Base-by-base conservation (phyloP, 345 rosid genomes). In the Eucalyptus polyanthemos region DNA sequence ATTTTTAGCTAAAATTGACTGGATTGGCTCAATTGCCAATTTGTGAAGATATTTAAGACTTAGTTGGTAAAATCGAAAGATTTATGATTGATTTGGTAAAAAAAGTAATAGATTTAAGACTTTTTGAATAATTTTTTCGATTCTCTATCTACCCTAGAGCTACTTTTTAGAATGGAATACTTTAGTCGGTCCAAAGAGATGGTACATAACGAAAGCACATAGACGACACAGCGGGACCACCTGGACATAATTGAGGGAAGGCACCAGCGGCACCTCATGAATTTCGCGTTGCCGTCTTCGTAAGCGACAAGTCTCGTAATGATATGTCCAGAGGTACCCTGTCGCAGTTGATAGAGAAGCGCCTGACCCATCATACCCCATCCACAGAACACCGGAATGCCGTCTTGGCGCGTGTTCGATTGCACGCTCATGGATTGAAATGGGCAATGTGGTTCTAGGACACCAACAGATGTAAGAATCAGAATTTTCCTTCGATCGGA, bases 21-120 rank as follows among this genome's bases (percentile, higher is more conserved):
- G 1, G 0, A 56, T 56, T 0, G 12, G 24, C 6, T 56, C 13
- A 56, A 56, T 9, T 10, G 6, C 0, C 3, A 56, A 9, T 0
- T 9, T 0, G 0, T 24, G 29, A 24, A 56, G 0, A 56, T 56
- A 22, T 22, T 56, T 10, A 24, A 2, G 6, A 56, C 0, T 24
- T 0, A 24, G 24, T 56, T 24, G 6, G 6, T 25, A 56, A 56
- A 56, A 56, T 53, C 3, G 58, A 53, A 53, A 53, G 5, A 2
- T 1, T 53, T 0, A 2, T 8, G 2, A 53, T 8, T 19, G 11
- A 8, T 8, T 53, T 19, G 0, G 3, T 1, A 56, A 56, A 56
- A 56, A 56, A 9, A 22, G 6, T 0, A 24, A 56, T 56, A 22
- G 0, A 0, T 56, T 56, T 56, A 56, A 0, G 13, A 56, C 1